These are phyloP conservation scores for Lentinula edodes DNA, from an alignment of 768 basidiomycete genomes.

Conservation along the genomic window DNA sequence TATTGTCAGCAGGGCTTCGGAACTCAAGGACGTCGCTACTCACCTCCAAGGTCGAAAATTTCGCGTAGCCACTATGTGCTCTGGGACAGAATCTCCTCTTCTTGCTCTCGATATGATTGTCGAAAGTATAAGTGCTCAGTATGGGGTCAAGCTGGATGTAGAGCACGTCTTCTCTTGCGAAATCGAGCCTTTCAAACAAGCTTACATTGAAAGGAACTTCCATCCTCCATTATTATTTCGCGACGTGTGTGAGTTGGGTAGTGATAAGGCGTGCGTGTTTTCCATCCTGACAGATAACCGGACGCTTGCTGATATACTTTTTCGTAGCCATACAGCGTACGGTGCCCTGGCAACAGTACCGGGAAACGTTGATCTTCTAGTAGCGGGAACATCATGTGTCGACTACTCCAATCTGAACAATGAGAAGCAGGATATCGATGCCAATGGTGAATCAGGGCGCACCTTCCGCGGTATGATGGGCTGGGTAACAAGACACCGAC, in stretches of 20 bases:
- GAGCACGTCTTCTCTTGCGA: slow-evolving; percentile 97
- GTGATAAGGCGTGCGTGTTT: slow-evolving; percentile 62
- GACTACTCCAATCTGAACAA: slow-evolving; percentile 97
- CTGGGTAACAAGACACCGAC: slow-evolving; percentile 84
- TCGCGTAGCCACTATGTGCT: slow-evolving; percentile 96
- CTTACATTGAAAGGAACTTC: slow-evolving; percentile 96
- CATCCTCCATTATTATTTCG: slow-evolving; percentile 88
- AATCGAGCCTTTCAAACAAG: slow-evolving; percentile 96
- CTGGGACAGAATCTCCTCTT: slow-evolving; percentile 92
- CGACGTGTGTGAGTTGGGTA: slow-evolving; percentile 88
- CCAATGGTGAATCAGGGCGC: slow-evolving; percentile 86
- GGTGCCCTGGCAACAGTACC: slow-evolving; percentile 83
- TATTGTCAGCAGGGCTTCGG: slow-evolving; percentile 40
- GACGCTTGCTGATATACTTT: slow-evolving; percentile 6
- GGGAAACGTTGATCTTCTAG: slow-evolving; percentile 82
- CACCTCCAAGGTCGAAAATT: slow-evolving; percentile 74
- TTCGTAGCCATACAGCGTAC: slow-evolving; percentile 80
- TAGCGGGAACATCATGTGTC: slow-evolving; percentile 95
- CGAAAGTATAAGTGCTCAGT: slow-evolving; percentile 65
- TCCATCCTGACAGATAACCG: background rate
- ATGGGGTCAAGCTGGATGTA: slow-evolving; percentile 57
- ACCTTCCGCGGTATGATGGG: slow-evolving; percentile 95
- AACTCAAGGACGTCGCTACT: slow-evolving; percentile 61
- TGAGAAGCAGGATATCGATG: slow-evolving; percentile 85
- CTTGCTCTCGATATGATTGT: slow-evolving; percentile 85